phyloP scores from a whole-genome alignment of 106 monocot genomes.

The Platanthera guangdongensis region DNA sequence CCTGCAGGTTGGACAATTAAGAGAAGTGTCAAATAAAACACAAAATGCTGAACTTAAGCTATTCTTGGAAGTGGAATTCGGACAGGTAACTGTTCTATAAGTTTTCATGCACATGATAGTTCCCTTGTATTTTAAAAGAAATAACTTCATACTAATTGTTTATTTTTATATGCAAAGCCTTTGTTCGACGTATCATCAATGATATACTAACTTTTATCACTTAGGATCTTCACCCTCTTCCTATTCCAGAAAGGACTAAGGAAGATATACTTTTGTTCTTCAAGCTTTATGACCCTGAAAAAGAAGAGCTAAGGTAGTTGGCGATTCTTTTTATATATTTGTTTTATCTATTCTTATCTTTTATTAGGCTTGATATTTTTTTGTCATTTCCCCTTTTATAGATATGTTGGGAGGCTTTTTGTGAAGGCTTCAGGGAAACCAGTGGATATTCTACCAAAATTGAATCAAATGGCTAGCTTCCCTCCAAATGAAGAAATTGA shows the following conservation, averaged over 20 bases:
- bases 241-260: conserved; percentile 73
- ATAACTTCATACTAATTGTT: neutral
- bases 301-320: conserved; percentile 67
- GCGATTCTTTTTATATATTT: conserved; percentile 9
- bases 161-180: neutral
- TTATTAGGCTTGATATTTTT: neutral
- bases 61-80: conserved; percentile 81
- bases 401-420: conserved; percentile 83
- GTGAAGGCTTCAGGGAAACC: conserved; percentile 83
- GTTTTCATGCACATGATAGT: too few relatives aligned
- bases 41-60: conserved; percentile 87
- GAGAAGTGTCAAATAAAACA: conserved; percentile 82
- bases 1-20: conserved; percentile 81
- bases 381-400: conserved; percentile 6
- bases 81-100: conserved; percentile 35
- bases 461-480: conserved; percentile 88
- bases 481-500: conserved; percentile 71
- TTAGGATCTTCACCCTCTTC: conserved; percentile 55
- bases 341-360: neutral
- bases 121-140: too few relatives aligned
- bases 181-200: too few relatives aligned
- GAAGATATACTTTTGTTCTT: conserved; percentile 93
- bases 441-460: conserved; percentile 56
- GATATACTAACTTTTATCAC: conserved; percentile 2
- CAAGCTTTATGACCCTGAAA: conserved; percentile 95